These are phyloP conservation scores for Cutaneotrichosporon dermatis DNA, from an alignment of 1,284 basidiomycete species.

Conservation along the genomic window DNA sequence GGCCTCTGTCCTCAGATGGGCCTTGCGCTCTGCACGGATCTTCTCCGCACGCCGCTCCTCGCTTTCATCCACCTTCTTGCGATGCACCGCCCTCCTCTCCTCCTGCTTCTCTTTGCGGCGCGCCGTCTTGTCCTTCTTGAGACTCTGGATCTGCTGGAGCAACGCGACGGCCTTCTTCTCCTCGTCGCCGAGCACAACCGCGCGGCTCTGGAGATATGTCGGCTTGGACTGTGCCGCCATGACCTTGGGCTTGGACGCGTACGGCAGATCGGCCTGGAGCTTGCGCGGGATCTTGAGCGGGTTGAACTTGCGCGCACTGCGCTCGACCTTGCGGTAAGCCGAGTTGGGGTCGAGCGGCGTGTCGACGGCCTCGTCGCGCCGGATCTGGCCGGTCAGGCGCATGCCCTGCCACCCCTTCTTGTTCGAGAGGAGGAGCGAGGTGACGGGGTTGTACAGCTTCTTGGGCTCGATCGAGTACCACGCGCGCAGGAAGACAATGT, in stretches of 20 bases:
- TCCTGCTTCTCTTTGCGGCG: slow-evolving; percentile 77
- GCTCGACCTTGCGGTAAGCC: slow-evolving; percentile 74
- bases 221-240: slow-evolving; percentile 67
- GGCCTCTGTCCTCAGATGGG: slow-evolving; percentile 49
- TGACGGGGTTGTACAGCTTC: slow-evolving; percentile 95
- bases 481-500: slow-evolving; percentile 90
- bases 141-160: slow-evolving; percentile 88
- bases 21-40: slow-evolving; percentile 68
- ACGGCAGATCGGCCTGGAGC: slow-evolving; percentile 83
- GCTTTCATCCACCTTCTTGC: slow-evolving; percentile 61
- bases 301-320: slow-evolving; percentile 82
- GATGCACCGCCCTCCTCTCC: slow-evolving; percentile 46
- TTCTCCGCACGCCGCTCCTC: slow-evolving; percentile 74
- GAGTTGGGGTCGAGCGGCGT: slow-evolving; percentile 82
- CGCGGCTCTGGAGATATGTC: slow-evolving; percentile 86
- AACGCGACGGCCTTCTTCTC: slow-evolving; percentile 90
- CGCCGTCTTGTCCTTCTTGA: slow-evolving; percentile 79
- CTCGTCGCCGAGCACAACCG: slow-evolving; percentile 90
- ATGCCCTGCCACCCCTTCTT: slow-evolving; percentile 82
- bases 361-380: slow-evolving; percentile 75
- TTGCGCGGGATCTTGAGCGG: slow-evolving; percentile 82
- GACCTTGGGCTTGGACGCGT: slow-evolving; percentile 83
- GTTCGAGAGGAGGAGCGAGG: slow-evolving; percentile 76
- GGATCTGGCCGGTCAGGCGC: slow-evolving; percentile 90
- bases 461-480: slow-evolving; percentile 96